Evolutionary conservation across 805 yeast species (phyloP).

Genomic region (Candida methanosorbosa): DNA sequence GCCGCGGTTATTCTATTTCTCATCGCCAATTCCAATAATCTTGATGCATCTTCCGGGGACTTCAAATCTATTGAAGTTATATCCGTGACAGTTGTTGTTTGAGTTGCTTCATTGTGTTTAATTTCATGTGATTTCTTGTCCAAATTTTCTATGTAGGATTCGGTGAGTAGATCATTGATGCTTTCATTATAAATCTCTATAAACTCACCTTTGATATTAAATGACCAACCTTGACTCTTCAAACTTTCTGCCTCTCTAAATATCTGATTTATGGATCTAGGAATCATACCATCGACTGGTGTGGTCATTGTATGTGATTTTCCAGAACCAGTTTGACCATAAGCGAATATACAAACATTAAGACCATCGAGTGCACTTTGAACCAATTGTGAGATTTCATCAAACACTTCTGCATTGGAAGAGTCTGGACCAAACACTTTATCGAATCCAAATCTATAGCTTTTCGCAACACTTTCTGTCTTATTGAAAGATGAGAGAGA

Average conservation of each 20-base stretch:
- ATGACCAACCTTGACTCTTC: constrained; percentile 53
- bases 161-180: constrained; percentile 55
- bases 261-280: constrained; percentile 63
- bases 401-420: constrained; percentile 60
- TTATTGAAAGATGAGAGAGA: not conserved
- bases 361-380: constrained; percentile 84
- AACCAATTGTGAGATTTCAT: constrained; percentile 77
- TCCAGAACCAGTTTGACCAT: constrained; percentile 97
- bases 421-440: constrained; percentile 53
- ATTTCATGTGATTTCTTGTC: constrained; percentile 48
- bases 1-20: constrained; percentile 68
- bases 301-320: constrained; percentile 87
- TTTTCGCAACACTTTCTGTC: not conserved
- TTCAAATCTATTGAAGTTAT: constrained; percentile 32
- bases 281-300: constrained; percentile 68
- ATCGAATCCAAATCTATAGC: constrained; percentile 59
- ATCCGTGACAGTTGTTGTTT: constrained; percentile 55
- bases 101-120: constrained; percentile 49
- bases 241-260: constrained; percentile 46
- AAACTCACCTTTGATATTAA: constrained; percentile 60
- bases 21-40: constrained; percentile 45
- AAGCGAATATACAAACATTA: constrained; percentile 90
- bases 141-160: constrained; percentile 12
- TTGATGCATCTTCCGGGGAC: constrained; percentile 39
- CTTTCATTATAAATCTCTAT: constrained; percentile 85